Evolutionary conservation across 2,329 filamentous ascomycete genomes (phyloP).

Genomic region (Venturia effusa): DNA sequence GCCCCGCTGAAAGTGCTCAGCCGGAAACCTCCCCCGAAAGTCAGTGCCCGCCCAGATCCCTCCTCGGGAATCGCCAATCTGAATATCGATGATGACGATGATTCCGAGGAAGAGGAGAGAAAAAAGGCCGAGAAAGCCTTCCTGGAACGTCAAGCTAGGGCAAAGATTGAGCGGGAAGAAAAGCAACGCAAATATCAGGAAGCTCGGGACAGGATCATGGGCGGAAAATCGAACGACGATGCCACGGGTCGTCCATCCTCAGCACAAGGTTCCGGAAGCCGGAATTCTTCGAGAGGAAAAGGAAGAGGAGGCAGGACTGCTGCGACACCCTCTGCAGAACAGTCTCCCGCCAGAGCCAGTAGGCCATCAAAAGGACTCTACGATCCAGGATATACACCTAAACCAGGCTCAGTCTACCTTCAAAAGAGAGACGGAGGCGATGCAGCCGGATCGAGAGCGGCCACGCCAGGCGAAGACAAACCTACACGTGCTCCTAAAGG

Average conservation of each 20-base stretch:
- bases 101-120: conserved; percentile 52
- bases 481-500: conserved; percentile 65
- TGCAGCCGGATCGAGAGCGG: conserved; percentile 26
- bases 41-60: conserved; percentile 33
- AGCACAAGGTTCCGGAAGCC: conserved; percentile 12
- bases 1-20: conserved; percentile 75
- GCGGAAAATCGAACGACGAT: conserved; percentile 23
- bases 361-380: conserved; percentile 49
- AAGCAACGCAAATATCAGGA: conserved; percentile 88
- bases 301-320: conserved; percentile 22
- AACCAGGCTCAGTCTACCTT: conserved; percentile 42
- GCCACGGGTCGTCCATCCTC: background rate
- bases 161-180: conserved; percentile 72
- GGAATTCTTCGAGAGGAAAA: conserved; percentile 22
- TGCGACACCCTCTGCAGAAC: conserved; percentile 17
- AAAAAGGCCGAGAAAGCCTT: conserved; percentile 55
- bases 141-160: conserved; percentile 68
- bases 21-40: conserved; percentile 58
- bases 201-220: conserved; percentile 77
- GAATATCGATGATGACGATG: conserved; percentile 42
- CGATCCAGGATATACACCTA: conserved; percentile 62
- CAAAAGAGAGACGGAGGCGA: conserved; percentile 34
- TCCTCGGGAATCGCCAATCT: conserved; percentile 34
- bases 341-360: conserved; percentile 23
- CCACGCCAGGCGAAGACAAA: conserved; percentile 50